phyloP scores from a whole-genome alignment of 108 stramenopile genomes.

The Nitzschia palea region DNA sequence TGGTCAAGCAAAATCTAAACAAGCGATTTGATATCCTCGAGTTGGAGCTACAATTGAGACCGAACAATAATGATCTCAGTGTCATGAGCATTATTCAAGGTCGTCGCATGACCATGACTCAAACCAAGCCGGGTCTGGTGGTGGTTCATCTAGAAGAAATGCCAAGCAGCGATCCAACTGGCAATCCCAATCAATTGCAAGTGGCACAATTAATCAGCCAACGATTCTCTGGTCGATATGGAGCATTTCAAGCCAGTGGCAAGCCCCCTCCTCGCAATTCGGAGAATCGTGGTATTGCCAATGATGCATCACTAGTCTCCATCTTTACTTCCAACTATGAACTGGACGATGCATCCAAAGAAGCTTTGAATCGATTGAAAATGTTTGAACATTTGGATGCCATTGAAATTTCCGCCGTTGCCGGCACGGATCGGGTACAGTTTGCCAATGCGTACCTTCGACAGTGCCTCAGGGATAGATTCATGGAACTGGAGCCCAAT shows the following conservation, averaged over 20 bases:
- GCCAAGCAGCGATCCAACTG: conserved; percentile 33
- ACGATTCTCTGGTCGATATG: conserved; percentile 57
- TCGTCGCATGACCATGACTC: conserved; percentile 59
- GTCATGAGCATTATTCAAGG: conserved; percentile 82
- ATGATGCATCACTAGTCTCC: conserved; percentile 34
- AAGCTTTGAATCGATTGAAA: conserved; percentile 38
- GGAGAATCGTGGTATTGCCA: conserved; percentile 44
- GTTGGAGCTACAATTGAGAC: conserved; percentile 60
- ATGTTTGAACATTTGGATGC: conserved; percentile 45
- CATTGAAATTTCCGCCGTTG: conserved; percentile 35
- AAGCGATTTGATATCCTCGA: conserved; percentile 44
- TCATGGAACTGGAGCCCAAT: neutral
- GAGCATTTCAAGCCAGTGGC: conserved; percentile 28
- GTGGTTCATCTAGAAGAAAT: conserved; percentile 69
- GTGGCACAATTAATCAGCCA: conserved; percentile 52
- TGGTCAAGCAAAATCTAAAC: conserved; percentile 81
- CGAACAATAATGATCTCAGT: conserved; percentile 77
- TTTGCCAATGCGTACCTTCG: conserved; percentile 46
- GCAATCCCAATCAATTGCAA: conserved; percentile 48
- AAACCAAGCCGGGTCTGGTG: conserved; percentile 70
- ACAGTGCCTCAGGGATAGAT: conserved; percentile 39
- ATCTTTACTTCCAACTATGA: conserved; percentile 68
- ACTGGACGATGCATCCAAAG: conserved; percentile 20
- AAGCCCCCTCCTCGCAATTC: conserved; percentile 39
- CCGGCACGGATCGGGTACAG: conserved; percentile 39